phyloP scores from a whole-genome alignment of 1,284 basidiomycete genomes.

The Ganoderma meredithae region DNA sequence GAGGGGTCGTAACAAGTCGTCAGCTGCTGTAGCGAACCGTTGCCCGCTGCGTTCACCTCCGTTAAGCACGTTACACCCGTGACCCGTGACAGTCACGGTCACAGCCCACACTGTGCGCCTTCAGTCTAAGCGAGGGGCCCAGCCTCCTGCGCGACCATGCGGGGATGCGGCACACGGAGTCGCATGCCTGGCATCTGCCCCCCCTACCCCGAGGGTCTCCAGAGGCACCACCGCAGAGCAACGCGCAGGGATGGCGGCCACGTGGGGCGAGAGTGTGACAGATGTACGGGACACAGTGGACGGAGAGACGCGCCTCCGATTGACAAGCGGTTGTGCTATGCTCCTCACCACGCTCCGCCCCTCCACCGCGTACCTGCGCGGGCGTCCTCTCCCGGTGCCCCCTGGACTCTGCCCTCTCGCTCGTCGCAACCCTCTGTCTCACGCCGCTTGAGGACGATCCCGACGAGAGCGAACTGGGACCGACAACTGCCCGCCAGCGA shows the following conservation, averaged over 20 bases:
- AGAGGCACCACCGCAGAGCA: too few relatives aligned
- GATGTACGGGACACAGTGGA: too few relatives aligned
- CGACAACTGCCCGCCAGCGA: conserved; percentile 1
- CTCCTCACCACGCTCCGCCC: background rate
- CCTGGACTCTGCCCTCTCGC: background rate
- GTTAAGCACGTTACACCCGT: conserved; percentile 8
- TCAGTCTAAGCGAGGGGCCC: too few relatives aligned
- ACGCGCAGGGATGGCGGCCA: background rate
- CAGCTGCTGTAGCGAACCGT: conserved; percentile 19
- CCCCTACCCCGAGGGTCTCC: too few relatives aligned
- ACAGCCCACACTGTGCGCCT: background rate
- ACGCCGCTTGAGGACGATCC: background rate
- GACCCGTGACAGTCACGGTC: conserved; percentile 22
- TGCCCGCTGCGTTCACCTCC: conserved; percentile 9
- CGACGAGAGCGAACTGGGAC: background rate
- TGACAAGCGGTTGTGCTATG: background rate
- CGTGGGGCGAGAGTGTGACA: background rate
- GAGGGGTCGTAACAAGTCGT: conserved; percentile 34
- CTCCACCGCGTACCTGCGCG: background rate
- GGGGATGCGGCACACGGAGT: background rate
- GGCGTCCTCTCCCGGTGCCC: background rate
- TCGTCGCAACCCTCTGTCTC: background rate
- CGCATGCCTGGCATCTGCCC: too few relatives aligned
- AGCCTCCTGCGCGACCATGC: too few relatives aligned
- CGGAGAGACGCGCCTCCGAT: background rate